A percentile compares a stretch with the other conserved stretches of the same genome.
Evolutionary conservation across 176 grass and related monocot genomes (phyloP).

Genomic region (Aegilops sharonensis): DNA sequence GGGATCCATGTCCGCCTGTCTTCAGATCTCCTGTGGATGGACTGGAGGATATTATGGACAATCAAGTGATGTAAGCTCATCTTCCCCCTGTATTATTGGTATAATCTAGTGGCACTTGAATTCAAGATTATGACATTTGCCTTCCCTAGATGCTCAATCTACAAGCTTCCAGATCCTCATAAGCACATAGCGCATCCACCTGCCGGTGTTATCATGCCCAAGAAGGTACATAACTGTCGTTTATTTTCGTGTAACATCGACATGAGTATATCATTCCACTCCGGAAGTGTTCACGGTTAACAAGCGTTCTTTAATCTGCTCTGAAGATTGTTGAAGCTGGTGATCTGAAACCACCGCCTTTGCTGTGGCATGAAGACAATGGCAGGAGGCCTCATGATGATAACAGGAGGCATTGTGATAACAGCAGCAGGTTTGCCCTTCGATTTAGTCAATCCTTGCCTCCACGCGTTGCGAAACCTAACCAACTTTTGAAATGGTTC

Average conservation of each 20-base stretch:
- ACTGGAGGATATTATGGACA: constrained; percentile 81
- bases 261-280: neutral
- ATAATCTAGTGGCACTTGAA: constrained; percentile 7
- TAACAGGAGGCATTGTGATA: constrained; percentile 57
- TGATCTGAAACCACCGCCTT: constrained; percentile 91
- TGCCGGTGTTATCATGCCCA: constrained; percentile 80
- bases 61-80: constrained; percentile 94
- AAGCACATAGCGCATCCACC: constrained; percentile 79
- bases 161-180: constrained; percentile 88
- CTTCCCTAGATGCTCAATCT: constrained; percentile 75
- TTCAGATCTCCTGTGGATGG: constrained; percentile 89
- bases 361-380: constrained; percentile 93
- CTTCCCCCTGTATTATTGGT: neutral
- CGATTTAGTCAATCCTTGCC: neutral
- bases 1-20: constrained; percentile 81
- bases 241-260: constrained; percentile 11
- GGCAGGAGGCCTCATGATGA: constrained; percentile 69
- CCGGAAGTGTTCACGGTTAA: neutral
- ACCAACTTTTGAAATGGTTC: constrained; percentile 30
- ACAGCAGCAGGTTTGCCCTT: constrained; percentile 31
- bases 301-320: constrained; percentile 28
- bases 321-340: constrained; percentile 66
- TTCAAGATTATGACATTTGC: constrained; percentile 26
- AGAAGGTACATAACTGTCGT: constrained; percentile 59
- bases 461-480: neutral